phyloP scores from a whole-genome alignment of 2,329 filamentous ascomycete species.

The Teratosphaeria epicoccoides region DNA sequence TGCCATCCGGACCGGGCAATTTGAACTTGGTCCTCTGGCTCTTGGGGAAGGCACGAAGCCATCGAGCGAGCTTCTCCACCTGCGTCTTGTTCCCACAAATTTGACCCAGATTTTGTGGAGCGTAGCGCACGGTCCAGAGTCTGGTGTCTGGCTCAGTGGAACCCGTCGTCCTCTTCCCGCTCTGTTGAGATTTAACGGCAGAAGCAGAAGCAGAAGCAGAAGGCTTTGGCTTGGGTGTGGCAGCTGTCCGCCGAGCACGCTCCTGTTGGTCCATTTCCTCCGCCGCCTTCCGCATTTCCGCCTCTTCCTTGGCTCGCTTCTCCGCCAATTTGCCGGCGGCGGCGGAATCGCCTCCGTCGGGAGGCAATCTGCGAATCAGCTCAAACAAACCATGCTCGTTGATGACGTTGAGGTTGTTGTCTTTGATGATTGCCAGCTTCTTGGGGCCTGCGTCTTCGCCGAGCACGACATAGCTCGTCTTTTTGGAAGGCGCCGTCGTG shows the following conservation, averaged over 20 bases:
- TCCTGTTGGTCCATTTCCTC: slow-evolving; percentile 81
- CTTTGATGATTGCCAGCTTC: slow-evolving; percentile 77
- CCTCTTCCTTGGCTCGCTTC: slow-evolving; percentile 75
- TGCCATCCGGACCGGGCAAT: slow-evolving; percentile 70
- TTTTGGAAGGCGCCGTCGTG: slow-evolving; percentile 72
- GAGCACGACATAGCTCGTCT: slow-evolving; percentile 87
- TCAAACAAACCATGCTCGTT: slow-evolving; percentile 87
- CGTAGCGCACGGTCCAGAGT: slow-evolving; percentile 92
- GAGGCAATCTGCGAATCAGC: slow-evolving; percentile 69
- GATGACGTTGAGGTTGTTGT: slow-evolving; percentile 77
- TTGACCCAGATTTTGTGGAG: slow-evolving; percentile 69
- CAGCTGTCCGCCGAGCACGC: slow-evolving; percentile 28
- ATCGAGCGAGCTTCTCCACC: slow-evolving; percentile 81
- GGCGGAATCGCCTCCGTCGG: slow-evolving; percentile 77
- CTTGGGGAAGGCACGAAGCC: slow-evolving; percentile 75
- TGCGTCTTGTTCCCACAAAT: slow-evolving; percentile 90
- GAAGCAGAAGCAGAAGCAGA: slow-evolving; percentile 27
- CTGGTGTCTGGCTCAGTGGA: slow-evolving; percentile 45
- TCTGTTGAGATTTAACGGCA: slow-evolving; percentile 9
- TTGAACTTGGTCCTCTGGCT: slow-evolving; percentile 73
- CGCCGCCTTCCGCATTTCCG: slow-evolving; percentile 69
- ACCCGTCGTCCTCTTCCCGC: slow-evolving; percentile 25
- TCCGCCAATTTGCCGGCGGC: slow-evolving; percentile 76
- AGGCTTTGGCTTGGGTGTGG: slow-evolving; percentile 32
- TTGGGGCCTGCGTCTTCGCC: slow-evolving; percentile 86